Base-by-base conservation (phyloP, 225 moss, liverwort and hornwort genomes). In the Ulota crispa region DNA sequence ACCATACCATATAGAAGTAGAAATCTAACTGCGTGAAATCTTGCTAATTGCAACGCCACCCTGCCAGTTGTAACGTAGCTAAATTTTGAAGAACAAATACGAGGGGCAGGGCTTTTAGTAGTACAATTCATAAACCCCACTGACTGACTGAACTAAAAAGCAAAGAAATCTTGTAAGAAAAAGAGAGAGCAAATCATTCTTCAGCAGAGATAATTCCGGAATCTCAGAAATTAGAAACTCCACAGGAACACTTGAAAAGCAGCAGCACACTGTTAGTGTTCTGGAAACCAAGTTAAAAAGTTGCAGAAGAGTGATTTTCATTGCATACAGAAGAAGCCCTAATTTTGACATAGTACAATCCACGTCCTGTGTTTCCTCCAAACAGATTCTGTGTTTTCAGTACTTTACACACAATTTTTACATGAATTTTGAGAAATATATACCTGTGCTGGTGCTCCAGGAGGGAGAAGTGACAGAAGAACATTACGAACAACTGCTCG, bases 361-460 rank as follows among this genome's bases (percentile, higher is more conserved):
- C 26, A 65, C 37, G 28, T 34, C 54, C 32, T 34, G 8, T 11
- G 12, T 62, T 78, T 45, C 21, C 27, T 55, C 6, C 34, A 60
- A 18, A 45, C 18, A 36, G 19, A 68, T 50, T 73, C 50, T 36
- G 65, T 56, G 3, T 14, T 61, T 64, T 30, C 47, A 69, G 5
- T 16, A 12, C 18, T 11, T 5, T 47, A 26, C 52, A 77, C 21
- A 32, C 45, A 45, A 1, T 45, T 24, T 61, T 50, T 47, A 36
- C 31, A 45, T 75, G 32, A 56, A 8, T 57, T 57, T 54, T 50
- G 2, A 32, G 8, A 41, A 5, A 8, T 9, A 18, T 81, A 18
- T 81, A 96, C 96, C 86, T 90, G 90, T 32, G 88, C 93, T 67
- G 98, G 98, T 27, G 96, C 98, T 66, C 96, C 96, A 23, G 98